Percentiles rank a stretch among this genome's conserved stretches.
These are phyloP conservation scores for Lipomyces anomalus DNA, from an alignment of 805 yeast genomes.

Conservation along the genomic window DNA sequence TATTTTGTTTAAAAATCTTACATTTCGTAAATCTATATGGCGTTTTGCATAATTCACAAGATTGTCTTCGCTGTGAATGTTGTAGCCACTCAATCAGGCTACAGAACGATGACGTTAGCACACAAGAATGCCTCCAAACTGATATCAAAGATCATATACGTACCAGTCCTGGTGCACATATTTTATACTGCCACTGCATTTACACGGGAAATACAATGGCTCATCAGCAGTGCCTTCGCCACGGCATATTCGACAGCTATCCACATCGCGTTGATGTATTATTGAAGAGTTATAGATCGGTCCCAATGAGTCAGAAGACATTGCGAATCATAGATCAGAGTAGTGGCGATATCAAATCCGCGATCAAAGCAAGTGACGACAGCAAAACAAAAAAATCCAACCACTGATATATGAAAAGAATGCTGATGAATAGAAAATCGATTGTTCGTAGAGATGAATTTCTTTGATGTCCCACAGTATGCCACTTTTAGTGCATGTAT, in stretches of 20 bases:
- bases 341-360: too few relatives aligned
- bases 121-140: not conserved
- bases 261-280: slow-evolving; percentile 32
- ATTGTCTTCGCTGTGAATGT: slow-evolving; percentile 54
- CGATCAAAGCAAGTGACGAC: too few relatives aligned
- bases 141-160: slow-evolving; percentile 5
- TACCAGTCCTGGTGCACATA: slow-evolving; percentile 87
- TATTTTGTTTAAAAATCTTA: too few relatives aligned
- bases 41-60: slow-evolving; percentile 85
- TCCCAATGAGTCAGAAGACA: too few relatives aligned
- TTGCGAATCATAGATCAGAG: too few relatives aligned
- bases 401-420: too few relatives aligned
- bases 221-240: slow-evolving; percentile 76
- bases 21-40: slow-evolving; percentile 59
- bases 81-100: slow-evolving; percentile 74
- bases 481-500: too few relatives aligned
- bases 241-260: slow-evolving; percentile 85
- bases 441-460: too few relatives aligned
- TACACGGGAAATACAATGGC: slow-evolving; percentile 87
- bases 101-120: not conserved
- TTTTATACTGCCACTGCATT: slow-evolving; percentile 87
- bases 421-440: too few relatives aligned
- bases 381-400: too few relatives aligned
- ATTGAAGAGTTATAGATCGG: too few relatives aligned
- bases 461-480: too few relatives aligned